phyloP scores from a whole-genome alignment of 495 filamentous ascomycete genomes.

The Penicillium samsonianum region DNA sequence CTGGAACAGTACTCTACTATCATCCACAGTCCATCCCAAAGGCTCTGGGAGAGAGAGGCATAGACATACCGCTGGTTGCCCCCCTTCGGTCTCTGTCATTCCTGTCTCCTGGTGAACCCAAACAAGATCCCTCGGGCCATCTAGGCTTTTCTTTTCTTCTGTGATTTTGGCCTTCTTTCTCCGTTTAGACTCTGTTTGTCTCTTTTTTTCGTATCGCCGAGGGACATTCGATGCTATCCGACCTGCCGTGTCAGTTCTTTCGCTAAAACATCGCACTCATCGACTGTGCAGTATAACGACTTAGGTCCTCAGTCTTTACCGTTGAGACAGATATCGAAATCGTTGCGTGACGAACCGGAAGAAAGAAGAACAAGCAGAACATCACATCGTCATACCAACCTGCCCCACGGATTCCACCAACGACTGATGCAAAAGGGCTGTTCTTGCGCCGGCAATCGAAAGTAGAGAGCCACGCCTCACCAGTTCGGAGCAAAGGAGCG shows the following conservation, averaged over 20 bases:
- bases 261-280: slow-evolving; percentile 15
- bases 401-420: neutral
- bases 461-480: neutral
- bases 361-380: neutral
- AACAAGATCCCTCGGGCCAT: slow-evolving; percentile 31
- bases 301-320: slow-evolving; percentile 16
- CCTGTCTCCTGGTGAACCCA: slow-evolving; percentile 26
- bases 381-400: neutral
- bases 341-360: neutral
- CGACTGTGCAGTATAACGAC: slow-evolving; percentile 13
- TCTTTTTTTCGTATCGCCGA: slow-evolving; percentile 12
- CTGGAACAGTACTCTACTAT: neutral
- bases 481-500: neutral
- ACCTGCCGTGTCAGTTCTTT: slow-evolving; percentile 34
- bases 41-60: neutral
- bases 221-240: slow-evolving; percentile 33
- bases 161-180: slow-evolving; percentile 13
- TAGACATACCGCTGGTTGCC: slow-evolving; percentile 32
- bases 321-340: slow-evolving; percentile 2
- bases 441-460: neutral
- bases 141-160: slow-evolving; percentile 32
- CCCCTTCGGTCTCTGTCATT: slow-evolving; percentile 31
- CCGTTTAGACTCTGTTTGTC: slow-evolving; percentile 22
- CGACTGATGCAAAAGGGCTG: slow-evolving; percentile 2
- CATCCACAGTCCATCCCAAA: neutral